These are phyloP conservation scores for Nigrospora osmanthi DNA, from an alignment of 2,329 filamentous ascomycete genomes.

Conservation along the genomic window DNA sequence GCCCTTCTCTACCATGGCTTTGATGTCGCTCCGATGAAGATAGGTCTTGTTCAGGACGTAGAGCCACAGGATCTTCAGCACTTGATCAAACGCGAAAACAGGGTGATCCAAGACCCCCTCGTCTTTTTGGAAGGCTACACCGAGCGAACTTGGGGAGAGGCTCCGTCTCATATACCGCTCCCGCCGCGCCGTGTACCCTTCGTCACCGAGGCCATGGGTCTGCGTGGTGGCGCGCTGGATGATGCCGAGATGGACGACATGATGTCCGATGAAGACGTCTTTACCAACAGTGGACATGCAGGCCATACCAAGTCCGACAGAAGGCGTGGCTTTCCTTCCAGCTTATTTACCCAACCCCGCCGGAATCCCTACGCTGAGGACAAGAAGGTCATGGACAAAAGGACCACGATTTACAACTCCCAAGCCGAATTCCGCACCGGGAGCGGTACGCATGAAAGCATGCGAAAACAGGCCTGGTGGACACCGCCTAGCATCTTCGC, in stretches of 20 bases:
- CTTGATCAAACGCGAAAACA: too few species aligned
- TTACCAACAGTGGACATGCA: too few species aligned
- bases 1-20: slow-evolving; percentile 39
- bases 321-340: too few species aligned
- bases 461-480: slow-evolving; percentile 22
- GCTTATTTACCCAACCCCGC: too few species aligned
- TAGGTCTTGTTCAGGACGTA: slow-evolving; percentile 8
- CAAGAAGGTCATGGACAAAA: not conserved
- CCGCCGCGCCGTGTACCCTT: not conserved
- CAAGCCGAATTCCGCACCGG: slow-evolving; percentile 5
- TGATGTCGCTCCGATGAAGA: slow-evolving; percentile 31
- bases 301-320: too few species aligned
- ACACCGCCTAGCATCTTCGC: slow-evolving; percentile 19
- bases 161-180: not conserved
- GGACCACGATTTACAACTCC: not conserved
- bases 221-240: slow-evolving; percentile 3
- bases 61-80: too few species aligned
- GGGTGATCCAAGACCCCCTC: slow-evolving; percentile 8
- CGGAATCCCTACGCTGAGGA: not conserved
- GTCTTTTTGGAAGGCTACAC: slow-evolving; percentile 13
- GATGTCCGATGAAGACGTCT: not conserved
- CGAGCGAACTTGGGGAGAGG: slow-evolving; percentile 5
- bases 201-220: not conserved
- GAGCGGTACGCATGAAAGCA: slow-evolving; percentile 2
- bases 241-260: not conserved